These are phyloP conservation scores for Triglochin maritima DNA, from an alignment of 106 monocot genomes.

Conservation along the genomic window DNA sequence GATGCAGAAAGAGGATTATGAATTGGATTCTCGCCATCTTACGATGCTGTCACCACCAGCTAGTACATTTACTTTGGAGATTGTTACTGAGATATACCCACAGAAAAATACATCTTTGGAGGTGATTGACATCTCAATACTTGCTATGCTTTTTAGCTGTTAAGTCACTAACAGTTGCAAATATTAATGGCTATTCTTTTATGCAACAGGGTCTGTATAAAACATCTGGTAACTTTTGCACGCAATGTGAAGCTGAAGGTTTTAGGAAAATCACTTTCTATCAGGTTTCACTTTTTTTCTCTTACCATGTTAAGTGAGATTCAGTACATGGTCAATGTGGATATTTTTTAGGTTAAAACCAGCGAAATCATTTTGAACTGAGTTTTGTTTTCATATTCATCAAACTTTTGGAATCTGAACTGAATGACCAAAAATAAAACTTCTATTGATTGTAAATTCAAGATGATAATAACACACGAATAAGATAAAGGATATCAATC, in stretches of 20 bases:
- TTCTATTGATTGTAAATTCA: too few species aligned
- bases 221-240: conserved; percentile 81
- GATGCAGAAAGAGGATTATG: conserved; percentile 53
- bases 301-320: neutral
- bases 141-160: neutral
- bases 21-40: conserved; percentile 43
- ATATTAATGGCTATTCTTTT: neutral
- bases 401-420: too few species aligned
- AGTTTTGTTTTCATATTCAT: too few species aligned
- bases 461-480: too few species aligned
- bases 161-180: neutral
- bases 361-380: too few species aligned
- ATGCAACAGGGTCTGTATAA: conserved; percentile 78
- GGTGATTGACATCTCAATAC: conserved; percentile 33
- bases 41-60: conserved; percentile 52
- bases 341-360: too few species aligned
- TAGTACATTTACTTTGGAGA: conserved; percentile 61
- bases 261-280: conserved; percentile 93
- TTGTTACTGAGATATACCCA: conserved; percentile 87
- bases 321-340: neutral
- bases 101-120: conserved; percentile 91
- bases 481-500: too few species aligned
- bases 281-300: conserved; percentile 41
- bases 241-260: conserved; percentile 98
- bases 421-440: too few species aligned